Conservation (phyloP, 1,139 yeast genomes). For the Taiozyma onychis region DNA sequence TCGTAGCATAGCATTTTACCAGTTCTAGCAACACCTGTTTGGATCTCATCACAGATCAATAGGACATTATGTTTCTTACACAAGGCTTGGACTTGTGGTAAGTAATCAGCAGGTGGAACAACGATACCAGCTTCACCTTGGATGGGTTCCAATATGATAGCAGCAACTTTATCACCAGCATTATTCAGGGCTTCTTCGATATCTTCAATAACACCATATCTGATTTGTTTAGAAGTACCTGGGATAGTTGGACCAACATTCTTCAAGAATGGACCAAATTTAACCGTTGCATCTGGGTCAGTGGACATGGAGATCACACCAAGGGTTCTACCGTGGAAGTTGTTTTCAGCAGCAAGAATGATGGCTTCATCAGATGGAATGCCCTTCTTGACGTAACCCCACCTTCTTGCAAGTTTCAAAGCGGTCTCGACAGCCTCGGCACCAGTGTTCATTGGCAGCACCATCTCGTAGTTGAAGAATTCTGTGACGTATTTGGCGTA, state of each 20-base stretch:
- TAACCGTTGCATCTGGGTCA: constrained; percentile 84
- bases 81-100: constrained; percentile 63
- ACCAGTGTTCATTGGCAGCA: constrained; percentile 97
- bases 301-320: constrained; percentile 96
- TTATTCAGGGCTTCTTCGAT: constrained; percentile 75
- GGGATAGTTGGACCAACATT: constrained; percentile 83
- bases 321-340: constrained; percentile 95
- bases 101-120: constrained; percentile 83
- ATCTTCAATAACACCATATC: constrained; percentile 83
- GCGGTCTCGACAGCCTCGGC: constrained; percentile 99
- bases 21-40: constrained; percentile 96
- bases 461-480: constrained; percentile 86
- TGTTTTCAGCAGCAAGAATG: constrained; percentile 77
- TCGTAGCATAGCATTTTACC: constrained; percentile 91
- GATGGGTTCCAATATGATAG: constrained; percentile 88
- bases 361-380: constrained; percentile 82
- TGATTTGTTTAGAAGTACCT: constrained; percentile 38
- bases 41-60: constrained; percentile 93
- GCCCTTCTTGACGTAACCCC: constrained; percentile 91
- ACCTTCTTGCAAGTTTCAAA: constrained; percentile 88
- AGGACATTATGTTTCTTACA: constrained; percentile 82
- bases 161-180: constrained; percentile 90
- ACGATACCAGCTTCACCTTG: constrained; percentile 99
- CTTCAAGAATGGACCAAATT: constrained; percentile 85
- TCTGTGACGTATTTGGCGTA: constrained; percentile 88